Conservation (phyloP, 1,284 basidiomycete species). For the Athelia sp. region DNA sequence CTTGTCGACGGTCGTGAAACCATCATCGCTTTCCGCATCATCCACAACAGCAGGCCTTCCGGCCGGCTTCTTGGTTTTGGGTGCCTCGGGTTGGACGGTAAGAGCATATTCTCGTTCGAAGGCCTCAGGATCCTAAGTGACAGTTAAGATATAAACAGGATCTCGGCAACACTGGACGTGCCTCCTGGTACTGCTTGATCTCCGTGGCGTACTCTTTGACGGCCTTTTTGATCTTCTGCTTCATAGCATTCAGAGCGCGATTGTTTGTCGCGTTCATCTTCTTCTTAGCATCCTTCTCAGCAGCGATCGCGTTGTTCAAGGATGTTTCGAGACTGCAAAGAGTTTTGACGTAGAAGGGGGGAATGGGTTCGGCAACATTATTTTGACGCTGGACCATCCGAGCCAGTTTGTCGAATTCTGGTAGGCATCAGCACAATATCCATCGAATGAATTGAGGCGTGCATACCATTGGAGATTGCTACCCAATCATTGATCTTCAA, state of each 20-base stretch:
- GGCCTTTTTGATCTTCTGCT: conserved; percentile 94
- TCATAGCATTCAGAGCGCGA: conserved; percentile 93
- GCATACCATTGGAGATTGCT: conserved; percentile 79
- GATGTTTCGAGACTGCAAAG: conserved; percentile 76
- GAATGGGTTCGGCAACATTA: conserved; percentile 83
- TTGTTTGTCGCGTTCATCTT: conserved; percentile 97
- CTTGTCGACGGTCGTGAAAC: conserved; percentile 91
- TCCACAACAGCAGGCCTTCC: conserved; percentile 37
- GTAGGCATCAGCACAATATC: not conserved
- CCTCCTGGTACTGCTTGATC: conserved; percentile 77
- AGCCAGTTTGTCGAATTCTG: conserved; percentile 95
- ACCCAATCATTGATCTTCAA: conserved; percentile 98
- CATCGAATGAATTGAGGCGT: not conserved
- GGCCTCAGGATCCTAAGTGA: conserved; percentile 75
- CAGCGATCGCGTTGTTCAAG: conserved; percentile 69
- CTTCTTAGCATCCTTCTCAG: conserved; percentile 90
- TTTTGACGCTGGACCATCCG: conserved; percentile 90
- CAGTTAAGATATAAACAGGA: conserved; percentile 5
- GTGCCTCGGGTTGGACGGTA: conserved; percentile 44
- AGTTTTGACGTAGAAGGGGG: conserved; percentile 82
- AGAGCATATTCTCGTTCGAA: conserved; percentile 77
- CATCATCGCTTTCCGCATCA: conserved; percentile 45
- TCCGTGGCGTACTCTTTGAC: conserved; percentile 86
- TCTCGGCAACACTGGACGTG: conserved; percentile 29
- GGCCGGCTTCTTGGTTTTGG: conserved; percentile 39